Evolutionary conservation across 2,329 filamentous ascomycete genomes (phyloP).

Genomic region (Elsinoe arachidis): DNA sequence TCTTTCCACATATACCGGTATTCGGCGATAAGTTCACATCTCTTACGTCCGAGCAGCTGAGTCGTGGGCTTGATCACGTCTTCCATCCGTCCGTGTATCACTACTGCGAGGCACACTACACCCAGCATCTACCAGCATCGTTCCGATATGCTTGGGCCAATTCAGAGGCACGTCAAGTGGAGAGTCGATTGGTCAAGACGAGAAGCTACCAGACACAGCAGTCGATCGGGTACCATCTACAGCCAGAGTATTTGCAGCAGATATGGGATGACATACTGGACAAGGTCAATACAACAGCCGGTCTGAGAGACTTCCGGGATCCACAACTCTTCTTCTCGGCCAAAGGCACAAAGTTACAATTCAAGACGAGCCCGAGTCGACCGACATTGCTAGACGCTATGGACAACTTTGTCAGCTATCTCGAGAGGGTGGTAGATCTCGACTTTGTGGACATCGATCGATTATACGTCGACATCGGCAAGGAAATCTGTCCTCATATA

Average conservation of each 20-base stretch:
- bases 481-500: background rate
- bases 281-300: background rate
- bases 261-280: background rate
- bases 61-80: background rate
- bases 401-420: background rate
- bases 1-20: background rate
- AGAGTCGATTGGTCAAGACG: background rate
- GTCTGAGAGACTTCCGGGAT: background rate
- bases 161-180: background rate
- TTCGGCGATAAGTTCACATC: background rate
- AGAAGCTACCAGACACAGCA: background rate
- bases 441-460: background rate
- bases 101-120: background rate
- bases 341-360: conserved; percentile 4
- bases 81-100: background rate
- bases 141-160: background rate
- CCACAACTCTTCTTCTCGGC: conserved; percentile 4
- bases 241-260: background rate
- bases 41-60: background rate
- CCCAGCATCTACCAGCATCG: background rate
- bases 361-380: background rate
- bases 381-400: background rate
- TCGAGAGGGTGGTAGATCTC: background rate
- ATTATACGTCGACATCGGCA: background rate
- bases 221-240: background rate